phyloP scores from a whole-genome alignment of 257 asterid species.

The Lycium ferocissimum region DNA sequence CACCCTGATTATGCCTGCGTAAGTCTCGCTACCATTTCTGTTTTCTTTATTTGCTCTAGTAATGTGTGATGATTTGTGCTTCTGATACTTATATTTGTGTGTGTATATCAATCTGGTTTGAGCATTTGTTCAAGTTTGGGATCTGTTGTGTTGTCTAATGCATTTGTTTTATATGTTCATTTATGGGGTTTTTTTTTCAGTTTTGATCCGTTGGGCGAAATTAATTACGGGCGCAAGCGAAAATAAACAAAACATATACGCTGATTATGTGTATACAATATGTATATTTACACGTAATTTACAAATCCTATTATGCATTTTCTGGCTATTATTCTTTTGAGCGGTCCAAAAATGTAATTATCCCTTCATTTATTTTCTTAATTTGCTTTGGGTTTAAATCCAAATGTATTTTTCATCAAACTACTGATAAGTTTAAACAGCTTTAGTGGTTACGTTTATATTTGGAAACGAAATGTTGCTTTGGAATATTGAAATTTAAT shows the following conservation, averaged over 20 bases:
- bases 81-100: neutral
- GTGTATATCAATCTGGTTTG: neutral
- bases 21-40: constrained; percentile 39
- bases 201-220: too few relatives aligned
- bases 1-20: constrained; percentile 98
- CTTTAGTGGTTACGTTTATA: neutral
- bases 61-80: neutral
- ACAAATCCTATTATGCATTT: too few relatives aligned
- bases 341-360: too few relatives aligned
- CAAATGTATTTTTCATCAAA: neutral
- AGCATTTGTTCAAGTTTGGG: neutral
- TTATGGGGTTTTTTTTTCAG: too few relatives aligned
- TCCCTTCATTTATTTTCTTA: neutral
- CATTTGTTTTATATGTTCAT: too few relatives aligned
- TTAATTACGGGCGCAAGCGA: too few relatives aligned
- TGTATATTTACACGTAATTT: too few relatives aligned
- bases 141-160: neutral
- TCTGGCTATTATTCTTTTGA: too few relatives aligned
- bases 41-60: neutral
- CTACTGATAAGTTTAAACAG: neutral
- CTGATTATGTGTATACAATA: too few relatives aligned
- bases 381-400: neutral
- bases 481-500: neutral
- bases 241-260: too few relatives aligned
- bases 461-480: neutral